A percentile compares a stretch with the other conserved stretches of the same genome.
These are phyloP conservation scores for Priceomyces haplophilus DNA, from an alignment of 805 yeast genomes.

Conservation along the genomic window DNA sequence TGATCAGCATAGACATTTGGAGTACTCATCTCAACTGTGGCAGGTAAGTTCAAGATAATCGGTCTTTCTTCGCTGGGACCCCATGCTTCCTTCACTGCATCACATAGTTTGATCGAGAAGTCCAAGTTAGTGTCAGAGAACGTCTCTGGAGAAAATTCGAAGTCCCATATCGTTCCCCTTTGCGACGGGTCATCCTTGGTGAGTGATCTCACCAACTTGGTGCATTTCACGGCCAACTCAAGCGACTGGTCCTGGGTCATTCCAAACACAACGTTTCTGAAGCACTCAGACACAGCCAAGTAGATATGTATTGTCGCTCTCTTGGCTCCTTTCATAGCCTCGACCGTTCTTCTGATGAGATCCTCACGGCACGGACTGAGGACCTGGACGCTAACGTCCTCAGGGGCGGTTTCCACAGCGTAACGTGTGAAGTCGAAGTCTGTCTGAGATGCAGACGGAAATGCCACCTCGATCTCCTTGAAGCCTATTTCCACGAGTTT, in stretches of 20 bases:
- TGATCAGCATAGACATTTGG: slow-evolving; percentile 85
- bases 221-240: slow-evolving; percentile 58
- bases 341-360: slow-evolving; percentile 67
- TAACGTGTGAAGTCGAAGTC: slow-evolving; percentile 79
- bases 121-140: slow-evolving; percentile 69
- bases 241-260: slow-evolving; percentile 58
- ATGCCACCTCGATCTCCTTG: slow-evolving; percentile 80
- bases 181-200: slow-evolving; percentile 65
- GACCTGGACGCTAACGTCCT: slow-evolving; percentile 73
- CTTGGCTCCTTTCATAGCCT: slow-evolving; percentile 70
- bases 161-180: slow-evolving; percentile 61
- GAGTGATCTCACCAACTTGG: slow-evolving; percentile 59
- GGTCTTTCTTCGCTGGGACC: slow-evolving; percentile 61
- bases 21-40: slow-evolving; percentile 78
- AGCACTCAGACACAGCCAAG: slow-evolving; percentile 71
- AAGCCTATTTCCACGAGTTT: slow-evolving; percentile 71
- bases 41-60: slow-evolving; percentile 78
- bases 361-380: slow-evolving; percentile 75
- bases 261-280: slow-evolving; percentile 68
- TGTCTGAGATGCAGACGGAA: slow-evolving; percentile 76
- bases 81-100: slow-evolving; percentile 76
- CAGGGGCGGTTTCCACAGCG: slow-evolving; percentile 72
- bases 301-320: slow-evolving; percentile 74
- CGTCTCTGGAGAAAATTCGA: slow-evolving; percentile 79
- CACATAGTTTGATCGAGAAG: slow-evolving; percentile 63